Base-by-base conservation (phyloP, 2,329 filamentous ascomycete species). In the Pseudogymnoascus sp. region DNA sequence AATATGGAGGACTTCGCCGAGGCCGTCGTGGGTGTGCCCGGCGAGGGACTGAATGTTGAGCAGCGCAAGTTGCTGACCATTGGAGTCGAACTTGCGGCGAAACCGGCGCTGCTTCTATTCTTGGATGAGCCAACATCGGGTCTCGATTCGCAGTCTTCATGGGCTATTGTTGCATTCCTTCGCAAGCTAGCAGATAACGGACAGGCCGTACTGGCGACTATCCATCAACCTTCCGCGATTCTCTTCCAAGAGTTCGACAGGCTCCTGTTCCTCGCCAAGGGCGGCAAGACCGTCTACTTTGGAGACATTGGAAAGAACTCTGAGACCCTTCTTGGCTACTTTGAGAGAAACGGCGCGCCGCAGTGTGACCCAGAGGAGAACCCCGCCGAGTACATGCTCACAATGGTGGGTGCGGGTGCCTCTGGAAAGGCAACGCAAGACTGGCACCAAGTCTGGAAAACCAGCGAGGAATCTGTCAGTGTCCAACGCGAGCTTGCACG, bases 41-140 rank as follows among this genome's bases (percentile, higher is more conserved):
- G 93, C 63, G 90, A 96, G 78, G 93, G 91, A 76, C 81, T 91
- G 43, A 91, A 91, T 71, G 84, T 87, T 7, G 85, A 88, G 69
- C 85, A 88, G 74, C 79, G 85, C 50, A 88, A 88, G 75, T 88
- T 91, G 69, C 82, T 97, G 5, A 97, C 93, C 0, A 96, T 98
- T 67, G 93, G 91, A 76, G 93, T 98, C n/a, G 93, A 98, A 74
- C 83, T 98, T 24, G 93, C 91, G 43, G 93, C 93, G 5, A 96
- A 95, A 78, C 93, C 93, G 8, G 88, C 91, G 50, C 82, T 97
- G 59, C 82, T 97, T 64, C 84, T 97, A 59, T 97, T 97, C 79
- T 85, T 97, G 59, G 93, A 98, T 70, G 93, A 98, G 75, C 93
- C 93, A 19, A 97, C 93, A 4, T 96, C 92, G 33, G 93, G 93